Base-by-base conservation (phyloP, 768 basidiomycete species). In the Boletus tomentosulus region DNA sequence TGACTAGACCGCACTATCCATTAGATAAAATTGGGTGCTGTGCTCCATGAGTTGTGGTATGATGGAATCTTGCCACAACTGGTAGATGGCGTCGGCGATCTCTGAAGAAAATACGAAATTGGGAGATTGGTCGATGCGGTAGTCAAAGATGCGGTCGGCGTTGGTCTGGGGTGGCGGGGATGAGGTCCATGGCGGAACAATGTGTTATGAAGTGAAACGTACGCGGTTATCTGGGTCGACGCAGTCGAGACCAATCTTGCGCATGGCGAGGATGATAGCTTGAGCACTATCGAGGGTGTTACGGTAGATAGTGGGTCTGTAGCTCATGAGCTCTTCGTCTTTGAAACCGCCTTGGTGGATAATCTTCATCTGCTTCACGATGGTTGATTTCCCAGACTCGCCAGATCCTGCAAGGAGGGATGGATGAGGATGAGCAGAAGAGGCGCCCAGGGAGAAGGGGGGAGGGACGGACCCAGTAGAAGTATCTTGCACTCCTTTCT, bases 331-430 rank as follows among this genome's bases (percentile, higher is more conserved):
- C 68, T 97, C 93, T 0, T 87, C 80, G 8, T 73, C 71, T 3
- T 85, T 82, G 72, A 93, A 98, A 12, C 95, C 95, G 57, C 86
- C 84, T 69, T 96, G 90, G 69, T 98, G 90, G 46, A 98, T 94
- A 54, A 98, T 95, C 78, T 96, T 97, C 94, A 98, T 97, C 71
- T 98, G 95, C 68, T 98, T 98, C 34, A 97, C 93, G 59, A 98
- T 92, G 0, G 95, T 98, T 4, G 84, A 86, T 73, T 98, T 98
- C 6, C 95, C 96, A 1, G 89, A 91, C 75, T 96, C 93, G 62
- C 95, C 92, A 13, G 93, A 94, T 51, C 95, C 94, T 95, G 61
- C 13, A n/a, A 27, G 19, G 30, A 6, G 27, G 52, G 44, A 10
- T 0, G 34, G 24, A 28, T 61, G 7, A n/a, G 49, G 12, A 30